Base-by-base conservation (phyloP, 805 yeast species). In the Kazachstania psychrophila region DNA sequence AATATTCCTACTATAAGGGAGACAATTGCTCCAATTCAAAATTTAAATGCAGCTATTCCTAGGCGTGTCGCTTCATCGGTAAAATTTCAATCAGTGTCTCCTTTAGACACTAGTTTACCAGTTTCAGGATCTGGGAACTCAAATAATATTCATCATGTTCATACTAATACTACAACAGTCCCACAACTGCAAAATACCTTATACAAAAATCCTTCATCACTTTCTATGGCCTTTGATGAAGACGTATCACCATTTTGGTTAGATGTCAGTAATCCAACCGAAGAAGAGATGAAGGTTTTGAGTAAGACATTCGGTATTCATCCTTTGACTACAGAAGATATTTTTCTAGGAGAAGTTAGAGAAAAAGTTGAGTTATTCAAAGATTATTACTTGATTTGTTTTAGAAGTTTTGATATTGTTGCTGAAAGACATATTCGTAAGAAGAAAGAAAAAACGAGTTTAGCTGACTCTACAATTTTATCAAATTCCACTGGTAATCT, bases 311-410 rank as follows among this genome's bases (percentile, higher is more conserved):
- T 89, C 62, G 95, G 94, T 1, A 85, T 89, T 39, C 98, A 89
- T 60, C 98, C 98, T 0, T 70, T 89, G 49, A 89, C 98, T 0
- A 84, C 96, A 0, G 98, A 89, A 56, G 98, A 89, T 62, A 88
- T 89, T 33, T 81, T 83, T 42, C 62, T 88, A 22, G 95, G 95
- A 2, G 98, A 89, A 55, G 82, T 95, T 1, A 74, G 97, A 46
- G 98, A 89, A 58, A 89, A 89, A 54, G 96, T 89, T 15, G 98
- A 89, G 61, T 60, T 92, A 23, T 89, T 89, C 64, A 79, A 82
- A 51, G 83, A 83, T 45, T 89, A 89, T 60, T 92, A 89, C 58
- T 77, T 89, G 48, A 83, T 92, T 22, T 87, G 97, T 65, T 92
- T 92, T 61, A 69, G 89, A 30, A 73, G 85, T 14, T 81, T 82